Percentiles rank a stretch among this genome's conserved stretches.
phyloP scores from a whole-genome alignment of 2,329 filamentous ascomycete species.

The Metarhizium guizhouense region DNA sequence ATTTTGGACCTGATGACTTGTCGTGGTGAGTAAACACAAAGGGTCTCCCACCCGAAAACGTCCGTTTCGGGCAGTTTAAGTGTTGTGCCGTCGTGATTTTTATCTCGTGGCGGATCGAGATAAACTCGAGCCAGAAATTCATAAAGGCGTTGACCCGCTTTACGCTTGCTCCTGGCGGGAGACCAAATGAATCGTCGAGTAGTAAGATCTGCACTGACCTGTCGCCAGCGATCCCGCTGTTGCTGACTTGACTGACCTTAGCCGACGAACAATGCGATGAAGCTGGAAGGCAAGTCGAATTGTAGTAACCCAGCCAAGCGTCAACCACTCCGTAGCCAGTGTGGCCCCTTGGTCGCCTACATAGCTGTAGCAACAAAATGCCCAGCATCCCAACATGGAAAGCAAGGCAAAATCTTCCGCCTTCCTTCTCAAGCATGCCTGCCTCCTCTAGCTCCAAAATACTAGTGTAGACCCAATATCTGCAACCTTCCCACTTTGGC shows the following conservation, averaged over 20 bases:
- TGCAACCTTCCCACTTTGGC: no score
- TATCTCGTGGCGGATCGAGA: not conserved
- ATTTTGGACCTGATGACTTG: slow-evolving; percentile 7
- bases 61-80: not conserved
- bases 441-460: no score
- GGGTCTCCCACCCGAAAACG: not conserved
- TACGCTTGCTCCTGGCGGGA: not conserved
- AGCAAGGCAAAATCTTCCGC: no score
- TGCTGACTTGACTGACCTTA: not conserved
- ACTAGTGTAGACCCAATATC: no score
- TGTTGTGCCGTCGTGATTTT: not conserved
- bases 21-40: not conserved
- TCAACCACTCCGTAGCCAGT: not conserved
- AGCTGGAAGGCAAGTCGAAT: not conserved
- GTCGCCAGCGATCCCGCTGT: not conserved
- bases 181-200: not conserved
- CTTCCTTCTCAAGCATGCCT: no score
- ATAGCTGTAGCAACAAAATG: no score
- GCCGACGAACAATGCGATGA: not conserved
- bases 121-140: not conserved
- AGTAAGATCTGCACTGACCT: not conserved
- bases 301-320: not conserved
- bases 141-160: not conserved
- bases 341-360: no score
- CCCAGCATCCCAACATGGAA: no score